Conservation (phyloP, 768 basidiomycete genomes). For the Pleurotus ostreatus region DNA sequence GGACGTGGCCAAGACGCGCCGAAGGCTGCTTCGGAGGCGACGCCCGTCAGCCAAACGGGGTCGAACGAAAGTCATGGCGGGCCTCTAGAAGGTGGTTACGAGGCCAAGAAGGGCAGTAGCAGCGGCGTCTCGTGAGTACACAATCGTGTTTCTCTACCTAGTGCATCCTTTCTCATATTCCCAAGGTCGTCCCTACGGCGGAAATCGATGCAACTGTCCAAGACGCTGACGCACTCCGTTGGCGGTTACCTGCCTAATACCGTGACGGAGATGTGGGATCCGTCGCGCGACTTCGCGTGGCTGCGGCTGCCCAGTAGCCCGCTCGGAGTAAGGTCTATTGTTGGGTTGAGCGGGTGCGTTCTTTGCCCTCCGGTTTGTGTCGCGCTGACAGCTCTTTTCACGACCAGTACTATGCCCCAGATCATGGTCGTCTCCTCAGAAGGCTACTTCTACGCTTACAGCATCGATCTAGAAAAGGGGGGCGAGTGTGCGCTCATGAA, state of each 20-base stretch:
- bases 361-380: not conserved
- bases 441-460: constrained; percentile 94
- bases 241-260: constrained; percentile 86
- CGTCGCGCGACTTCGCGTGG: constrained; percentile 90
- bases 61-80: constrained; percentile 63
- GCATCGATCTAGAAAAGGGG: constrained; percentile 92
- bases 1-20: constrained; percentile 26
- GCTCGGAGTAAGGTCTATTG: constrained; percentile 72
- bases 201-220: constrained; percentile 72
- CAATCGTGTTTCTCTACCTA: not conserved
- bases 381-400: not conserved
- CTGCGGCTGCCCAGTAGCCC: constrained; percentile 69
- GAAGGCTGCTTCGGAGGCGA: constrained; percentile 17
- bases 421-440: constrained; percentile 97
- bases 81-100: constrained; percentile 77
- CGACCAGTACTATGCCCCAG: constrained; percentile 80
- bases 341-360: constrained; percentile 83
- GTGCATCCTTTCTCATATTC: not conserved
- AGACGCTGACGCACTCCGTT: constrained; percentile 67
- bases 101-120: constrained; percentile 52
- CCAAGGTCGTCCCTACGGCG: constrained; percentile 51
- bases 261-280: constrained; percentile 97
- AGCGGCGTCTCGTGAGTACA: constrained; percentile 51
- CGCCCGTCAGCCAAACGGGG: constrained; percentile 56
- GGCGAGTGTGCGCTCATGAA: constrained; percentile 95